Conservation (phyloP, 2,329 filamentous ascomycete genomes). For the Xylariaceae sp. region DNA sequence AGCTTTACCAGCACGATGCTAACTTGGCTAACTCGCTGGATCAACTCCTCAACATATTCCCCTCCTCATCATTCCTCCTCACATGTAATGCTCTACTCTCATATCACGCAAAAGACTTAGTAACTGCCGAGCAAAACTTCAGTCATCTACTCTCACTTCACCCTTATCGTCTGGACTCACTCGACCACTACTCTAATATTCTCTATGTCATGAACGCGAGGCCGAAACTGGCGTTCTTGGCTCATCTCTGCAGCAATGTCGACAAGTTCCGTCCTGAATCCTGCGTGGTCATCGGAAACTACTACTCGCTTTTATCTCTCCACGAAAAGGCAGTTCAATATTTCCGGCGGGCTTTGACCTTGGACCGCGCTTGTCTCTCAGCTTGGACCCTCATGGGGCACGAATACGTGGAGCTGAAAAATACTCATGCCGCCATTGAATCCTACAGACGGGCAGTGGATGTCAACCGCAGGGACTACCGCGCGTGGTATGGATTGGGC, state of each 20-base stretch:
- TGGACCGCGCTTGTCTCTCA: slow-evolving; percentile 86
- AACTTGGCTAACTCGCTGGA: slow-evolving; percentile 70
- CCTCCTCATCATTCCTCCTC: slow-evolving; percentile 80
- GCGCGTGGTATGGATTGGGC: slow-evolving; percentile 95
- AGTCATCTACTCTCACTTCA: slow-evolving; percentile 75
- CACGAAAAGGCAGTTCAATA: slow-evolving; percentile 99
- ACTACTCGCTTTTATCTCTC: slow-evolving; percentile 89
- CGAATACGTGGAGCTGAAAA: slow-evolving; percentile 97
- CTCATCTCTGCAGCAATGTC: slow-evolving; percentile 82
- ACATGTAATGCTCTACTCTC: slow-evolving; percentile 83
- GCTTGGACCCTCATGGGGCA: slow-evolving; percentile 99
- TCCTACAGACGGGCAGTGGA: slow-evolving; percentile 94
- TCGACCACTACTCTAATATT: slow-evolving; percentile 97
- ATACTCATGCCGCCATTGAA: slow-evolving; percentile 96
- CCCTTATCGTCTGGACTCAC: slow-evolving; percentile 72
- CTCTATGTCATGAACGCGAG: slow-evolving; percentile 86
- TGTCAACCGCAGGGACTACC: slow-evolving; percentile 91
- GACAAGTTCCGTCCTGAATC: slow-evolving; percentile 97
- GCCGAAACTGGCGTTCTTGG: slow-evolving; percentile 87
- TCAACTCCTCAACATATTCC: slow-evolving; percentile 79
- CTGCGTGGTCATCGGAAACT: slow-evolving; percentile 94
- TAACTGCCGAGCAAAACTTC: slow-evolving; percentile 62
- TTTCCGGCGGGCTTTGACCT: slow-evolving; percentile 84
- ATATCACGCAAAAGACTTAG: slow-evolving; percentile 84
- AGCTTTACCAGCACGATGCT: slow-evolving; percentile 81